Base-by-base conservation (phyloP, 2,329 filamentous ascomycete species). In the Hypomyces perniciosus region DNA sequence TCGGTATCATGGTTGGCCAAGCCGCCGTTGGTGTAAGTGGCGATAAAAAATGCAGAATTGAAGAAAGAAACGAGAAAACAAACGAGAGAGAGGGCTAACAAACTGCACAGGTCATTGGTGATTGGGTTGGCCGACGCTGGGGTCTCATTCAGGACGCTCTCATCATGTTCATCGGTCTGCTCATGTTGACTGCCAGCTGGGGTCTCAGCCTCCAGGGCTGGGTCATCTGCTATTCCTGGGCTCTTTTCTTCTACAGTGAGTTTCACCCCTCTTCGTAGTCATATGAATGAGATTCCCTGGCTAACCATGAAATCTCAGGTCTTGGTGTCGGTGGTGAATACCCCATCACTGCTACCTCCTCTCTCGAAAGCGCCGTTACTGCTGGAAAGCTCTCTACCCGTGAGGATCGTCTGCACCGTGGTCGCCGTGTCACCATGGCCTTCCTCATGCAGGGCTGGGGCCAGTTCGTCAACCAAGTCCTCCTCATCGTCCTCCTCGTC, bases 401-500 rank as follows among this genome's bases (percentile, higher is more conserved):
- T 56, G 90, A 96, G 48, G 92, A 97, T 68, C 89, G 92, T 66
- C 83, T 97, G 48, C 92, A 97, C 75, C 90, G 92, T 72, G 92
- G 92, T 57, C 88, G 92, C 65, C 95, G 95, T 70, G 92, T 96
- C 66, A 96, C 90, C 58, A 90, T 86, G 68, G 91, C 92, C 52
- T 97, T 97, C 76, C 72, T 97, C 71, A 96, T 97, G 92, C 92
- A 97, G 72, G 92, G 92, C 49, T 97, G 92, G 92, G 92, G 92
- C 58, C 92, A 97, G 70, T 88, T 96, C 68, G 77, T 88, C 75
- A 97, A 97, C 80, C 92, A 96, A 72, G 85, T 87, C 61, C 72
- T 95, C 51, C 80, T 97, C 56, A 96, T 97, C 63, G 67, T 96
- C 48, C 76, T 95, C 46, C 81, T 96, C 52, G 77, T 95, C 61